These are phyloP conservation scores for Hyphodiscus sp. DNA, from an alignment of 2,329 filamentous ascomycete genomes.

Conservation along the genomic window DNA sequence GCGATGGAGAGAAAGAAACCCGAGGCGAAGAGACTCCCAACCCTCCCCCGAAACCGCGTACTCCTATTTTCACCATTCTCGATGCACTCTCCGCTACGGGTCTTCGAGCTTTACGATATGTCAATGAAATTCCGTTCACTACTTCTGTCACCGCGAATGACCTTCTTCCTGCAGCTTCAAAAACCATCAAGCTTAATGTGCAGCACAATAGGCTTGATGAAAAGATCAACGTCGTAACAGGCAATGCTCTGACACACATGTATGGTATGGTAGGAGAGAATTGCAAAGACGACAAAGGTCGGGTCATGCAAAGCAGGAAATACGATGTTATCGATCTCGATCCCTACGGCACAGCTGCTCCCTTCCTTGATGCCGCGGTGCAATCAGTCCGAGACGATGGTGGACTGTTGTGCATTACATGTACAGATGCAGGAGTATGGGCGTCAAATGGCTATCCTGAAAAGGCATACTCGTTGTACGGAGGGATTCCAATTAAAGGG, in stretches of 20 bases:
- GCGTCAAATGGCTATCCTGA: constrained; percentile 91
- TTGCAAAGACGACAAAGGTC: constrained; percentile 26
- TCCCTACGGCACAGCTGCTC: constrained; percentile 88
- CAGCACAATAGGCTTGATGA: constrained; percentile 70
- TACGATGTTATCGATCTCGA: constrained; percentile 97
- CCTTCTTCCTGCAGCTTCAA: constrained; percentile 67
- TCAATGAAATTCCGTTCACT: constrained; percentile 79
- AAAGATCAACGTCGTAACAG: constrained; percentile 66
- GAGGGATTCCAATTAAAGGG: constrained; percentile 80
- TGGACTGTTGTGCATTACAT: constrained; percentile 88
- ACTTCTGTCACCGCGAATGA: constrained; percentile 87
- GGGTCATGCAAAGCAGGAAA: constrained; percentile 41
- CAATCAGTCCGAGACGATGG: constrained; percentile 79
- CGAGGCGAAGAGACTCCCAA: background rate
- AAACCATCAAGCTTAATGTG: constrained; percentile 78
- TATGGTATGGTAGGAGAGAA: constrained; percentile 58
- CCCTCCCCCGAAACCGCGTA: constrained; percentile 2
- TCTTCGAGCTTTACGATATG: constrained; percentile 83
- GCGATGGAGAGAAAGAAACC: background rate
- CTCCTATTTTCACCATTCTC: constrained; percentile 66
- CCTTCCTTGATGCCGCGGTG: constrained; percentile 86
- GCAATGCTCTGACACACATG: constrained; percentile 89
- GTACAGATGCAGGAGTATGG: constrained; percentile 93
- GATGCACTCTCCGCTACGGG: constrained; percentile 94
- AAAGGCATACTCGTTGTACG: constrained; percentile 91